These are phyloP conservation scores for Penicillium crystallinum DNA, from an alignment of 495 filamentous ascomycete genomes.

Conservation along the genomic window DNA sequence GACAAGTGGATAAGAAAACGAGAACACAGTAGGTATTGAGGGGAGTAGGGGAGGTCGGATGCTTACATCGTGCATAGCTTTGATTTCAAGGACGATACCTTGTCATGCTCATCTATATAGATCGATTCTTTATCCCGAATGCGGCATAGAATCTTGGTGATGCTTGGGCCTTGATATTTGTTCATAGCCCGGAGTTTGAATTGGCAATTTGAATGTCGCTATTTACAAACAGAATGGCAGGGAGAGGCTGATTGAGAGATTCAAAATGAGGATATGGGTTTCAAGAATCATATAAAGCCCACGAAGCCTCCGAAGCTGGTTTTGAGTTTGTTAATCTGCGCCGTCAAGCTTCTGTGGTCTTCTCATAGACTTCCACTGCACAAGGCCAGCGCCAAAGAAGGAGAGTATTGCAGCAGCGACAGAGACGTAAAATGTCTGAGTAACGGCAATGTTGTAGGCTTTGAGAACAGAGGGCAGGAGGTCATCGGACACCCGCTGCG, in stretches of 20 bases:
- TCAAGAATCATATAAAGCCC: neutral
- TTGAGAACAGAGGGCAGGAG: conserved; percentile 51
- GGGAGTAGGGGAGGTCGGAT: too few species aligned
- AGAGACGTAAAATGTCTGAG: conserved; percentile 61
- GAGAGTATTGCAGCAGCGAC: conserved; percentile 56
- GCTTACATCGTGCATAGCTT: too few species aligned
- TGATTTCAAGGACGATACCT: too few species aligned
- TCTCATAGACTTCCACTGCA: conserved; percentile 77
- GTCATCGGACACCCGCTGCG: conserved; percentile 38
- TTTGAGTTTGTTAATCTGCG: neutral
- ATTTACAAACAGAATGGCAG: neutral
- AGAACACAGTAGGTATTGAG: too few species aligned
- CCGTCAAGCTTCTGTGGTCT: neutral
- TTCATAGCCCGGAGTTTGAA: too few species aligned
- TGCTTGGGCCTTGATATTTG: too few species aligned
- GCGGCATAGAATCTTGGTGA: too few species aligned
- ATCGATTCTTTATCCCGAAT: too few species aligned
- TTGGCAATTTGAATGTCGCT: neutral
- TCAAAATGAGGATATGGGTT: neutral
- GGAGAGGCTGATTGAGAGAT: too few species aligned
- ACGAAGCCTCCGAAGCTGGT: neutral
- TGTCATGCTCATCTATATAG: too few species aligned
- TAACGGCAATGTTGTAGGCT: conserved; percentile 69
- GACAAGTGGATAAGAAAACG: too few species aligned
- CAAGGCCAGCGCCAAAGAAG: conserved; percentile 52